Evolutionary conservation across 169 alveolate species (phyloP), one percentile per base, ranked within the genome.

Genomic region (Gregarina niphandrodes): DNA sequence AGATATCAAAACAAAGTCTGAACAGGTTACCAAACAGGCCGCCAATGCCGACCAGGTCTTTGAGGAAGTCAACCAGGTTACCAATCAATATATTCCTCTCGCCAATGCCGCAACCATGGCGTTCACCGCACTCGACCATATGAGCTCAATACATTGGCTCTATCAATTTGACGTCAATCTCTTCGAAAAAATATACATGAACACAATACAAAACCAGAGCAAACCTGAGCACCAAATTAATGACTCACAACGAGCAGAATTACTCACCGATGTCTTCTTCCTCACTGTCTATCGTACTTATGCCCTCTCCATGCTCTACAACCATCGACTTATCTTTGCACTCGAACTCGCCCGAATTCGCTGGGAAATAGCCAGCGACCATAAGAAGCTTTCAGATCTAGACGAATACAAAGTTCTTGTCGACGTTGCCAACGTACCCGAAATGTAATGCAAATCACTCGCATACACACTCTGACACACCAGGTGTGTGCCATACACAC

Each of bases 31-130:
- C 35, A 60, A 55, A 11, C 85, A 84, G 60, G 80, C 85, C 32
- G 72, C 71, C 9, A 74, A 76, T 38, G 79, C 94, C 34, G 96
- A 86, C 31, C 73, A 64, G 11, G 73, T 86, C 23, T 81, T 86
- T 92, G 78, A 65, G 26, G 92, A 82, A 43, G 81, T 83, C 16
- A 77, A 73, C 47, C 46, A 64, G 21, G 84, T 80, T 13, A 69
- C 84, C 47, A 55, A 66, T 22, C 59, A 75, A 49, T 79, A 84
- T 47, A 23, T 61, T 12, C 82, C 80, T 1, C 57, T 84, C 36
- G 84, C 95, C 1, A 63, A 52, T 36, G 75, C 85, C 31, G 64
- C 88, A 9, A 45, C 67, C 11, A 47, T 77, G 11, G 63, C 37
- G 15, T 9, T 9, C 4, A 5, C 4, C 31, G 31, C 31, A 15